These are phyloP conservation scores for Trichosanthes cucumerina DNA, from an alignment of 306 rosid species.

Conservation along the genomic window DNA sequence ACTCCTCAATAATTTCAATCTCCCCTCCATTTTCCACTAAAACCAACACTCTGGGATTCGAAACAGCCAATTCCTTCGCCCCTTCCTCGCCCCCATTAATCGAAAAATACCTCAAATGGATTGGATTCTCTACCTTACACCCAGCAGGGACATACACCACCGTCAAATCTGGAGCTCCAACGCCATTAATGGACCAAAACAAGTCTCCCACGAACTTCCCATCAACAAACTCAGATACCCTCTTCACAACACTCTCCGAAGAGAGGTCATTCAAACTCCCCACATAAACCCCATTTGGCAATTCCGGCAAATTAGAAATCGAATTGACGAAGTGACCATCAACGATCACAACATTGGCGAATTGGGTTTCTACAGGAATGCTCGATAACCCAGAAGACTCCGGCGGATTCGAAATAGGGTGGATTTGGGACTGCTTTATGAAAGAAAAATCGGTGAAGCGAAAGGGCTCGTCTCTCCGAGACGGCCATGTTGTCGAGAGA, in stretches of 20 bases:
- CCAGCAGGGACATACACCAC: constrained; percentile 69
- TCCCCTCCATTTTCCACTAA: constrained; percentile 80
- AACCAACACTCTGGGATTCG: constrained; percentile 82
- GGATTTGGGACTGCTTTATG: constrained; percentile 50
- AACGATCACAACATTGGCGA: constrained; percentile 33
- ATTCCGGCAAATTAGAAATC: constrained; percentile 18
- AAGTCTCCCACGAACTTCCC: constrained; percentile 39
- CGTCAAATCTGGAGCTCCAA: constrained; percentile 75
- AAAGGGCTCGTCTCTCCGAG: constrained; percentile 76
- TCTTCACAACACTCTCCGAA: constrained; percentile 16
- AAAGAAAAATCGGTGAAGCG: constrained; percentile 81
- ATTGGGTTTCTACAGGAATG: constrained; percentile 11
- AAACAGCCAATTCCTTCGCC: constrained; percentile 32
- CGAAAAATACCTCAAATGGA: constrained; percentile 48
- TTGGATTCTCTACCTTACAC: constrained; percentile 47
- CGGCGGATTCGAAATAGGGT: constrained; percentile 42
- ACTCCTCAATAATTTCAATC: constrained; percentile 64
- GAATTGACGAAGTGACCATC: constrained; percentile 39
- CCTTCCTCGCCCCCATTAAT: constrained; percentile 29
- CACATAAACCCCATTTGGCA: constrained; percentile 53
- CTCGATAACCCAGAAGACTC: background rate
- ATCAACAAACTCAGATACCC: constrained; percentile 32
- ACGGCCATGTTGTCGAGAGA: constrained; percentile 85
- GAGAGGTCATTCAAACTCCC: constrained; percentile 42
- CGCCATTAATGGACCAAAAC: constrained; percentile 88